phyloP scores from a whole-genome alignment of 331 rosid species.

The Rosa hybrid region DNA sequence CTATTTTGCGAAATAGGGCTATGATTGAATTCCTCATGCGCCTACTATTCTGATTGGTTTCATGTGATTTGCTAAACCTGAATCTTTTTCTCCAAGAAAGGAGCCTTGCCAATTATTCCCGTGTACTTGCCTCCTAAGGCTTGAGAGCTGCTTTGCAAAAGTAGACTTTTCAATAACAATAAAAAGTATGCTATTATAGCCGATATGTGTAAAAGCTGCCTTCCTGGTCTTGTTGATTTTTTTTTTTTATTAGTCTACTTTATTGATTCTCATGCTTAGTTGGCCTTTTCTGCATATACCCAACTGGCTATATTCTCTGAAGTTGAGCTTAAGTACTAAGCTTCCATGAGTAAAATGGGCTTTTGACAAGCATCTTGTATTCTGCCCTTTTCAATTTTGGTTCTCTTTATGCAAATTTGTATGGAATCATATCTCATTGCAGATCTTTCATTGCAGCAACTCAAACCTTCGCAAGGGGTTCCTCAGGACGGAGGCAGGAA shows the following conservation, averaged over 20 bases:
- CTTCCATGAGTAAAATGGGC: neutral
- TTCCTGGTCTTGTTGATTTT: neutral
- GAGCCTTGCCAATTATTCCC: neutral
- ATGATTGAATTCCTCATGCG: neutral
- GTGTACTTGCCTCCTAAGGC: neutral
- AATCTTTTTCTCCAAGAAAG: neutral
- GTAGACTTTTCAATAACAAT: neutral
- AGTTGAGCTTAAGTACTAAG: neutral
- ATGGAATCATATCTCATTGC: neutral
- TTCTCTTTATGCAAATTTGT: neutral
- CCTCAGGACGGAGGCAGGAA: constrained; percentile 11
- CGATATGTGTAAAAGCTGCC: neutral
- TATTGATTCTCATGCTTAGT: neutral
- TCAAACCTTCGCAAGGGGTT: neutral
- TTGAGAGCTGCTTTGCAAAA: neutral
- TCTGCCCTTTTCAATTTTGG: too few species aligned
- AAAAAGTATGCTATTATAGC: neutral
- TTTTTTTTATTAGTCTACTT: neutral
- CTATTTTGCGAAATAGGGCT: neutral
- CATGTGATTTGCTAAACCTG: neutral
- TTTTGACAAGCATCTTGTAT: neutral
- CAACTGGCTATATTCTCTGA: neutral
- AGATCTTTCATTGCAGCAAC: constrained; percentile 22
- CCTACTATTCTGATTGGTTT: neutral
- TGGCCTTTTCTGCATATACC: neutral